A percentile compares a stretch with the other conserved stretches of the same genome.
These are phyloP conservation scores for Xylaria sp. DNA, from an alignment of 495 filamentous ascomycete species.

Conservation along the genomic window DNA sequence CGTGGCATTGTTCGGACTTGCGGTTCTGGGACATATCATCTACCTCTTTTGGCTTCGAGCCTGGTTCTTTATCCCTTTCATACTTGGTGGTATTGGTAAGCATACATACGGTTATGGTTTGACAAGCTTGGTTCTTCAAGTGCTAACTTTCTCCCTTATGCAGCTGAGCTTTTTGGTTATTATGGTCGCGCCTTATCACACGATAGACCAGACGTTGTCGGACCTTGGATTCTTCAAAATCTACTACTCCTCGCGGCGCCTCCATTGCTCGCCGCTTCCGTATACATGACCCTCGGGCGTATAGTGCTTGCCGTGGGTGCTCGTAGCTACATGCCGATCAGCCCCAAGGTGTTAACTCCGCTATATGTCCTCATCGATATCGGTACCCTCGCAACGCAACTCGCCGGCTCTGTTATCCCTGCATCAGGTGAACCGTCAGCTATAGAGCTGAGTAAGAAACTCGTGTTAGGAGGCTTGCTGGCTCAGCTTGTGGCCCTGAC, in stretches of 20 bases:
- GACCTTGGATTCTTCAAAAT: constrained; percentile 24
- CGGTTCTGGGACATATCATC: constrained; percentile 50
- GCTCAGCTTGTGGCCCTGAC: constrained; percentile 61
- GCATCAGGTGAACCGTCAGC: constrained; percentile 35
- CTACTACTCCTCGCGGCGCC: constrained; percentile 19
- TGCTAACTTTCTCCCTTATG: not conserved
- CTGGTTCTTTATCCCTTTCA: constrained; percentile 41
- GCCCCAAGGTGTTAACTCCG: constrained; percentile 47
- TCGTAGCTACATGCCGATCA: constrained; percentile 48
- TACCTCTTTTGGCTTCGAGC: constrained; percentile 49
- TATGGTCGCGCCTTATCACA: constrained; percentile 52
- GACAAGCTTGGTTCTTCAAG: not conserved
- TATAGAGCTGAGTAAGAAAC: constrained; percentile 46
- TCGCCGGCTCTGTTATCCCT: constrained; percentile 45
- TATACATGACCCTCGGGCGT: constrained; percentile 55
- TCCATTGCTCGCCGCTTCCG: constrained; percentile 39
- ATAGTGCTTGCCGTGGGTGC: constrained; percentile 52
- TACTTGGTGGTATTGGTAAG: constrained; percentile 43
- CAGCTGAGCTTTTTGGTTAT: constrained; percentile 58
- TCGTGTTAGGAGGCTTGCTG: constrained; percentile 53
- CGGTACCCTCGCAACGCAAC: constrained; percentile 50
- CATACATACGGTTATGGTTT: not conserved
- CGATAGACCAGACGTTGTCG: constrained; percentile 24
- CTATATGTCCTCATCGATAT: constrained; percentile 56
- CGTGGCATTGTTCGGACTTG: constrained; percentile 54